A percentile compares a stretch with the other conserved stretches of the same genome.
Conservation (phyloP, 352 stramenopile genomes). For the Globisporangium viniferum region DNA sequence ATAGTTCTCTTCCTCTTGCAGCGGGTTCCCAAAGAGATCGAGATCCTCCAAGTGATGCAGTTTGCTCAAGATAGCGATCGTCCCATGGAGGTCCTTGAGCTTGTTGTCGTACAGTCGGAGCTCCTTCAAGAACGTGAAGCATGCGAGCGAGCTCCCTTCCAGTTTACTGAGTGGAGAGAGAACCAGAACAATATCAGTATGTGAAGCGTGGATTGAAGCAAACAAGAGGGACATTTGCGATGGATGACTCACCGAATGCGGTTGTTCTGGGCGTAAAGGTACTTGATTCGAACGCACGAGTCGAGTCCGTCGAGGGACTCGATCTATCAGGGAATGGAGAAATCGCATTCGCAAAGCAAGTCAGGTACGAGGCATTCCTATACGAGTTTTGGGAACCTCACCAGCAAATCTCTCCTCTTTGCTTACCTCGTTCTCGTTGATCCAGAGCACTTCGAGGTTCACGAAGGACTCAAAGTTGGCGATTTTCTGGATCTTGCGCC, state of each 20-base stretch:
- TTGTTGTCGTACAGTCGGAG: constrained; percentile 80
- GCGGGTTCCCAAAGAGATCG: constrained; percentile 80
- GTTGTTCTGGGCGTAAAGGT: constrained; percentile 89
- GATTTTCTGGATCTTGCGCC: constrained; percentile 75
- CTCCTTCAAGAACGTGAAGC: constrained; percentile 82
- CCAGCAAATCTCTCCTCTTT: neutral
- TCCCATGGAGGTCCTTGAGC: constrained; percentile 66
- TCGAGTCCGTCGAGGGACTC: constrained; percentile 67
- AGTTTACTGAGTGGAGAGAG: constrained; percentile 28
- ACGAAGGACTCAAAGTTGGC: constrained; percentile 85
- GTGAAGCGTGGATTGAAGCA: neutral
- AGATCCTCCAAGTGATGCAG: constrained; percentile 70
- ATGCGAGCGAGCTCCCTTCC: constrained; percentile 35
- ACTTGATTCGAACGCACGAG: constrained; percentile 84
- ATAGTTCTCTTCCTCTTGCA: constrained; percentile 84
- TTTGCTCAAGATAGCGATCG: constrained; percentile 43
- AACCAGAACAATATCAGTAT: neutral
- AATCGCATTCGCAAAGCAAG: neutral
- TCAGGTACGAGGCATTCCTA: neutral
- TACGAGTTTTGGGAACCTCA: neutral
- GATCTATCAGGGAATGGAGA: constrained; percentile 27
- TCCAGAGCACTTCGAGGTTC: constrained; percentile 87
- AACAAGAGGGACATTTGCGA: neutral
- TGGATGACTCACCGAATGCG: constrained; percentile 37
- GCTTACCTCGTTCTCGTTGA: constrained; percentile 82